Conservation (phyloP, 2,329 filamentous ascomycete genomes). For the Stemphylium lycopersici region DNA sequence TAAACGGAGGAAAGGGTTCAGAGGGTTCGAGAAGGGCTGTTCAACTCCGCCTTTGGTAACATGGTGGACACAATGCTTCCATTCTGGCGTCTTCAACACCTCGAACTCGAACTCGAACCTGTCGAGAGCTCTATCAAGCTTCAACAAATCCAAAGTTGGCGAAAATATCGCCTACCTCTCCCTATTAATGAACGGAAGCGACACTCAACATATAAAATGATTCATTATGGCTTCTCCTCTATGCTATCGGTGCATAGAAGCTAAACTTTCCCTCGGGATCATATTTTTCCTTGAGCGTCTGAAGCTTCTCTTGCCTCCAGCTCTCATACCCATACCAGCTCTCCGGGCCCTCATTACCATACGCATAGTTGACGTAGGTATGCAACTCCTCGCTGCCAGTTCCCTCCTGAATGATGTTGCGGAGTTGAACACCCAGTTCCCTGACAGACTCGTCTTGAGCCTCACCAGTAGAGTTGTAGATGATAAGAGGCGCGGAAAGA, state of each 20-base stretch:
- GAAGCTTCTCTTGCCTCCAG: conserved; percentile 40
- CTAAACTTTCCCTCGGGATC: conserved; percentile 41
- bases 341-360: conserved; percentile 37
- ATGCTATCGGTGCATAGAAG: conserved; percentile 35
- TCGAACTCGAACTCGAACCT: too few relatives aligned
- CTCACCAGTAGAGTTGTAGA: conserved; percentile 19
- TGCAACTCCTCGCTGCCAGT: conserved; percentile 28
- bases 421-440: conserved; percentile 22
- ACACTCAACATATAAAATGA: too few relatives aligned
- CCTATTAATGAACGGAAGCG: too few relatives aligned
- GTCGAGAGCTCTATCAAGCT: too few relatives aligned
- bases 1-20: too few relatives aligned
- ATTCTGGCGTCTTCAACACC: too few relatives aligned
- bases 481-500: conserved; percentile 28
- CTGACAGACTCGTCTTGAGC: conserved; percentile 17
- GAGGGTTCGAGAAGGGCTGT: too few relatives aligned
- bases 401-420: conserved; percentile 27
- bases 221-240: not conserved
- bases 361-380: conserved; percentile 47
- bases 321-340: conserved; percentile 42
- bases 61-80: too few relatives aligned
- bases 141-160: too few relatives aligned
- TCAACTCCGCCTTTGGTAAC: too few relatives aligned
- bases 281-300: conserved; percentile 41
- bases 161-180: too few relatives aligned